A percentile compares a stretch with the other conserved stretches of the same genome.
These are phyloP conservation scores for Pythium vanterpoolii DNA, from an alignment of 352 stramenopile genomes.

Conservation along the genomic window DNA sequence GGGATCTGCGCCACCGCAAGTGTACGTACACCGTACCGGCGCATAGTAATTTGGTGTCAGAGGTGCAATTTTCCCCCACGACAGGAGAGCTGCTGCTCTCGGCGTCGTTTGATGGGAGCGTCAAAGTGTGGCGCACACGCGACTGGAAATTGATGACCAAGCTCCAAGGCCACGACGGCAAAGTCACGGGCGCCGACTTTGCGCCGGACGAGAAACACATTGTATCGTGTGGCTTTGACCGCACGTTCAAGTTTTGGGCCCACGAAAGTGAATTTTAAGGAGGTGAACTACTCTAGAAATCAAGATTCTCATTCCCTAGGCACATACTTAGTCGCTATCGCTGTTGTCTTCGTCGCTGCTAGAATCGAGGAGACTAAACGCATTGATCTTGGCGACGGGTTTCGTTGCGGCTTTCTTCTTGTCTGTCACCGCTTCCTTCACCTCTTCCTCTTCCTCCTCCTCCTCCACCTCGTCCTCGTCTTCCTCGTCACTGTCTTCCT, in stretches of 20 bases:
- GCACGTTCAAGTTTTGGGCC: conserved; percentile 92
- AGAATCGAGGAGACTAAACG: conserved; percentile 27
- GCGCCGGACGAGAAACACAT: conserved; percentile 86
- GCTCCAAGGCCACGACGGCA: conserved; percentile 92
- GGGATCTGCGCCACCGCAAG: conserved; percentile 93
- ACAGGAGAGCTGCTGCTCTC: conserved; percentile 89
- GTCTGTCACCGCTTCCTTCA: background rate
- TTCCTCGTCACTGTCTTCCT: conserved; percentile 2
- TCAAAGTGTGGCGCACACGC: conserved; percentile 93
- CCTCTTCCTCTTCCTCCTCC: conserved; percentile 10
- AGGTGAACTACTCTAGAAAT: background rate
- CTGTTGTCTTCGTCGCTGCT: conserved; percentile 24
- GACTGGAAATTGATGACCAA: conserved; percentile 91
- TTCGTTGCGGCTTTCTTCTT: background rate
- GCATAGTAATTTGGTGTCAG: conserved; percentile 93
- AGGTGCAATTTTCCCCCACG: conserved; percentile 83
- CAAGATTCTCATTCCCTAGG: background rate
- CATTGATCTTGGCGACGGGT: conserved; percentile 20
- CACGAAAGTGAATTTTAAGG: conserved; percentile 87
- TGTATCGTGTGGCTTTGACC: conserved; percentile 88
- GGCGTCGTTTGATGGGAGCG: conserved; percentile 92
- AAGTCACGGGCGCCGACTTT: conserved; percentile 94
- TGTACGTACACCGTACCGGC: conserved; percentile 92
- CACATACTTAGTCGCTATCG: conserved; percentile 16
- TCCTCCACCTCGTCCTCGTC: conserved; percentile 1